Evolutionary conservation across 2,329 filamentous ascomycete genomes (phyloP).

Genomic region (Pestalotiopsis sp.): DNA sequence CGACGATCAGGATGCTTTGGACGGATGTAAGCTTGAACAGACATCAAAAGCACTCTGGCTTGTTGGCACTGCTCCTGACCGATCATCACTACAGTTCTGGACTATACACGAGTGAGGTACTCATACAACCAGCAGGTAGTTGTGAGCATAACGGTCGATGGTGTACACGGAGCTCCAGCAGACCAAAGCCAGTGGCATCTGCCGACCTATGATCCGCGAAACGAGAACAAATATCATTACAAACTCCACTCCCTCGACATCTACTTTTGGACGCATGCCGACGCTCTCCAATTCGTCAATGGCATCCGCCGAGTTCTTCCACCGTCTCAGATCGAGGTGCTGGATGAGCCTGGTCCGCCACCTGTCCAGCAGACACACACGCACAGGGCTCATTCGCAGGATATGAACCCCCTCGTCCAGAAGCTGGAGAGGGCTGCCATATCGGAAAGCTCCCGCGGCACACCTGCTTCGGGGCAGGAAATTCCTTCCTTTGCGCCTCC

Average conservation of each 20-base stretch:
- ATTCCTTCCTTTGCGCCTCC: conserved; percentile 43
- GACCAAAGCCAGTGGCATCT: conserved; percentile 72
- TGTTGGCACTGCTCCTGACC: background rate
- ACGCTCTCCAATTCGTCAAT: conserved; percentile 72
- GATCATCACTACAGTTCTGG: conserved; percentile 55
- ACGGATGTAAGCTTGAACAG: conserved; percentile 63
- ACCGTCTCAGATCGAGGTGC: conserved; percentile 61
- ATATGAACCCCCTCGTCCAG: conserved; percentile 72
- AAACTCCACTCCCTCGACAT: conserved; percentile 75
- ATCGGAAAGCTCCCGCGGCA: conserved; percentile 55
- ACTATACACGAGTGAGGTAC: conserved; percentile 67
- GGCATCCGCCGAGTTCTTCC: conserved; percentile 69
- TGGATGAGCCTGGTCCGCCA: conserved; percentile 62
- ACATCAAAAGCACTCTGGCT: background rate
- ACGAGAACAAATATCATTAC: conserved; percentile 80
- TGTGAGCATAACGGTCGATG: conserved; percentile 68
- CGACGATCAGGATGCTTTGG: conserved; percentile 78
- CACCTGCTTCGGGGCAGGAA: conserved; percentile 24
- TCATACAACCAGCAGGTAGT: conserved; percentile 75
- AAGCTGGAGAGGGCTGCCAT: conserved; percentile 74
- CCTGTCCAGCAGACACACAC: conserved; percentile 29
- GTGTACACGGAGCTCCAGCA: conserved; percentile 36
- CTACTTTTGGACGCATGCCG: conserved; percentile 78
- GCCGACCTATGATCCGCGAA: conserved; percentile 70
- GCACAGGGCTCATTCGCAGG: conserved; percentile 34